A percentile compares a stretch with the other conserved stretches of the same genome.
Evolutionary conservation across 805 yeast species (phyloP).

Genomic region (Yamadazyma ubonensis): DNA sequence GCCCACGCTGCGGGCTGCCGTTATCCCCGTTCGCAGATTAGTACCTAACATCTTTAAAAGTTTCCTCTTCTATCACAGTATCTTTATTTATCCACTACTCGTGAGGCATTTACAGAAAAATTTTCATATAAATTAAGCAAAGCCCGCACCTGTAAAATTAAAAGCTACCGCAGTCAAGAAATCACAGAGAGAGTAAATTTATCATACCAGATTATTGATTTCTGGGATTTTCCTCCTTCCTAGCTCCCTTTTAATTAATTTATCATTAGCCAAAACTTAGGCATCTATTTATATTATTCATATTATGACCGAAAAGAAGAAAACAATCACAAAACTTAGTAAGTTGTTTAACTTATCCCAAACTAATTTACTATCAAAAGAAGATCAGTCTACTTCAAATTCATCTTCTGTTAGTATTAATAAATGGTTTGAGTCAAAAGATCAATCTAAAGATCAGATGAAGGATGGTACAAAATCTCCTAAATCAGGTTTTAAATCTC

Average conservation of each 20-base stretch:
- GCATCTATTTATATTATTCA: neutral
- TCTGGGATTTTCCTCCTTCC: slow-evolving; percentile 1
- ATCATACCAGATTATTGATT: neutral
- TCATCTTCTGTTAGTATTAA: neutral
- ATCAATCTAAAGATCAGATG: neutral
- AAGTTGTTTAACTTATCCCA: slow-evolving; percentile 23
- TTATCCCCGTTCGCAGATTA: neutral
- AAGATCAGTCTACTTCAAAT: neutral
- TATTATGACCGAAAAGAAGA: slow-evolving; percentile 16
- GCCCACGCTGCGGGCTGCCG: neutral
- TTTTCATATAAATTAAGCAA: slow-evolving; percentile 8
- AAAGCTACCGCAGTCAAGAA: neutral
- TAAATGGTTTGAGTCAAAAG: neutral
- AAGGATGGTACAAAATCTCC: neutral
- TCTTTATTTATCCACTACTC: neutral
- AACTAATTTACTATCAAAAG: slow-evolving; percentile 11
- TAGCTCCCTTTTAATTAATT: neutral
- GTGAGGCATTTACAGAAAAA: slow-evolving; percentile 10
- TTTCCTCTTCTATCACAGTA: neutral
- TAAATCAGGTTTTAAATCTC: neutral
- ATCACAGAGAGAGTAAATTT: neutral
- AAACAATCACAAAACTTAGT: slow-evolving; percentile 20
- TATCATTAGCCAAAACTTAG: neutral
- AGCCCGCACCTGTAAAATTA: slow-evolving; percentile 2
- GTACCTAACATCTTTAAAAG: neutral